Conservation (phyloP, 2,329 filamentous ascomycete species). For the Cladosporium sp. region DNA sequence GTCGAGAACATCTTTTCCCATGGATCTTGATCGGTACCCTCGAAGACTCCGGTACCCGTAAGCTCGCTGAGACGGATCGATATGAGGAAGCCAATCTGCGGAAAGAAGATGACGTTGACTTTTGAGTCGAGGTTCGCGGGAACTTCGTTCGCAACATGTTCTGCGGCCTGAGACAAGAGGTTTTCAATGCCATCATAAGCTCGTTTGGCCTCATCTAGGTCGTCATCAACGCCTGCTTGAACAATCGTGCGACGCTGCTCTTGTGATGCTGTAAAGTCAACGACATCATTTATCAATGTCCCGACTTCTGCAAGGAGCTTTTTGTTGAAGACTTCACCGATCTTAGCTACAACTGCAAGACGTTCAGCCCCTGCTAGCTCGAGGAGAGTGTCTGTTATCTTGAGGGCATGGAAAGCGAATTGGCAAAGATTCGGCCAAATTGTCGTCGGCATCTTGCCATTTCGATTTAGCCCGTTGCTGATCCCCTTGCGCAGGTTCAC, state of each 20-base stretch:
- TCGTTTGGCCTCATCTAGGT: slow-evolving; percentile 73
- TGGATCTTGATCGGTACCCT: slow-evolving; percentile 53
- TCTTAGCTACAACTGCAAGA: slow-evolving; percentile 51
- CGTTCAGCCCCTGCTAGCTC: slow-evolving; percentile 52
- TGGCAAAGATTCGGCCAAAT: slow-evolving; percentile 66
- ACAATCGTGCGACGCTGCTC: slow-evolving; percentile 69
- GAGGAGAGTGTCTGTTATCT: slow-evolving; percentile 60
- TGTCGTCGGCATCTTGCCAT: slow-evolving; percentile 55
- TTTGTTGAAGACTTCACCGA: slow-evolving; percentile 57
- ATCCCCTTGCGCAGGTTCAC: slow-evolving; percentile 72
- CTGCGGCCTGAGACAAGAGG: slow-evolving; percentile 64
- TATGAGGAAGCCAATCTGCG: slow-evolving; percentile 85
- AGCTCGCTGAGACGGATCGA: slow-evolving; percentile 60
- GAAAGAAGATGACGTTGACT: slow-evolving; percentile 81
- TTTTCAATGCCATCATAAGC: slow-evolving; percentile 72
- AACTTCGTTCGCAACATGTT: slow-evolving; percentile 57
- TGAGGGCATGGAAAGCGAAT: slow-evolving; percentile 68
- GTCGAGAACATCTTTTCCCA: slow-evolving; percentile 79
- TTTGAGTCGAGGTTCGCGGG: slow-evolving; percentile 52
- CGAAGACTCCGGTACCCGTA: slow-evolving; percentile 57
- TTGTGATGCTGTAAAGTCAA: slow-evolving; percentile 76
- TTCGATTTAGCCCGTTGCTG: slow-evolving; percentile 49
- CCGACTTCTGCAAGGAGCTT: slow-evolving; percentile 61
- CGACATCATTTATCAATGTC: slow-evolving; percentile 63
- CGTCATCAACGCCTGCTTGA: slow-evolving; percentile 62